phyloP scores from a whole-genome alignment of 768 basidiomycete species.

The Collybiopsis luxurians region DNA sequence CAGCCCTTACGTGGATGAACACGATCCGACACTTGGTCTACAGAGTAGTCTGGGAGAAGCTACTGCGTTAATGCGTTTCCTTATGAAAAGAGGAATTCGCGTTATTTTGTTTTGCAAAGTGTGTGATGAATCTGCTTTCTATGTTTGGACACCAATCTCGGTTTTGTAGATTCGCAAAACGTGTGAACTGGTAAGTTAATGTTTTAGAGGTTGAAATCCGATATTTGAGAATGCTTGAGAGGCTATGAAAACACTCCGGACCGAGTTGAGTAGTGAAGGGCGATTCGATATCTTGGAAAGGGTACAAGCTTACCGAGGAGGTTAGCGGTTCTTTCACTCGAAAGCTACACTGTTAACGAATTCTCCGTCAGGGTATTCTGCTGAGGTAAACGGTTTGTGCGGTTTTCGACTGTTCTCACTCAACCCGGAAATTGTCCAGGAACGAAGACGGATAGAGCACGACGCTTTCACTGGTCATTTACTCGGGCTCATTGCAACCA shows the following conservation, averaged over 20 bases:
- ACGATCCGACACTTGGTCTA: slow-evolving; percentile 52
- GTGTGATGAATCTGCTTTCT: slow-evolving; percentile 1
- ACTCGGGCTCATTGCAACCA: slow-evolving; percentile 86
- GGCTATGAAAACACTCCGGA: slow-evolving; percentile 78
- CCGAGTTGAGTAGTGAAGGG: slow-evolving; percentile 71
- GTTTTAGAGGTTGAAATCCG: neutral
- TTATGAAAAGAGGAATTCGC: slow-evolving; percentile 80
- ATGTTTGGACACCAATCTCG: neutral
- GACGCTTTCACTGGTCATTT: slow-evolving; percentile 85
- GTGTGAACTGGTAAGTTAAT: slow-evolving; percentile 68
- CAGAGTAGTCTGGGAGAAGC: slow-evolving; percentile 66
- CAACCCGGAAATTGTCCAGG: slow-evolving; percentile 35
- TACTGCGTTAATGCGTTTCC: slow-evolving; percentile 65
- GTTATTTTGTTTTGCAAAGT: slow-evolving; percentile 92
- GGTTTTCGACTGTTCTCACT: neutral
- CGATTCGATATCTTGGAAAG: slow-evolving; percentile 70
- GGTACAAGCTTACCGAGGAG: slow-evolving; percentile 84
- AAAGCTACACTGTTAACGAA: neutral
- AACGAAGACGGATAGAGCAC: slow-evolving; percentile 78
- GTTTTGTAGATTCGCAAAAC: slow-evolving; percentile 63
- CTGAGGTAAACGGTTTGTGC: slow-evolving; percentile 41
- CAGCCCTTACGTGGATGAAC: slow-evolving; percentile 53
- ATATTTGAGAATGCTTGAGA: slow-evolving; percentile 21
- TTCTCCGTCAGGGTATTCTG: slow-evolving; percentile 58
- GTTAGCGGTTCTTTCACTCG: slow-evolving; percentile 31